Evolutionary conservation across 2,329 filamentous ascomycete genomes (phyloP), one percentile per base, ranked within the genome.

Genomic region (Calonectria multiphialidica): DNA sequence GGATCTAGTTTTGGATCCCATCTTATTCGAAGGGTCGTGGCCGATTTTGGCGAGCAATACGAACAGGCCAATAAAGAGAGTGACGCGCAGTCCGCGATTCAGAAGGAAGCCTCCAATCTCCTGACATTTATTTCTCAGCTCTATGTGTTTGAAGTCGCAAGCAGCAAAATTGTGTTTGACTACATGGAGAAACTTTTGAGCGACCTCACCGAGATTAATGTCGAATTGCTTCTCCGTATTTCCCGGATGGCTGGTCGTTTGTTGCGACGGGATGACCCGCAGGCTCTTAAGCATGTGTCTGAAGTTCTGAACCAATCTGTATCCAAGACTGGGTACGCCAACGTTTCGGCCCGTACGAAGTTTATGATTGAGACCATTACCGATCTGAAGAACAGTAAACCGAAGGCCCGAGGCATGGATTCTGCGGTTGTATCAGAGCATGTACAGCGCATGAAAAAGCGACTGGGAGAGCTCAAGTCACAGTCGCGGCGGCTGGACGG

Each of bases 281-380:
- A 94, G 42, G 89, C 96, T 0, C 86, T 99, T 62, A 98, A 98
- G 82, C 95, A 98, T 74, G 97, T 99, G 74, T 93, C 98, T 7
- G 86, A 93, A 13, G 88, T 95, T 62, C 90, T 98, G 70, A 94
- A 95, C 75, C 92, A 93, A 25, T 91, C 93, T 1, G 90, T 96
- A 3, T 87, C 90, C 1, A 92, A 91, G 72, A 86, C 89, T 42
- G 94, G 93, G 5, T 91, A 94, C 78, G 86, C 87, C 15, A 93
- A 92, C 23, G 86, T 98, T 33, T 96, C 95, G 1, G 94, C 96
- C 12, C 92, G 97, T 68, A 98, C 96, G 1, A 97, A 94, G 77
- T 98, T 98, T 84, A 98, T 98, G 96, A 94, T 99, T 64, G 96
- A 98, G 80, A 97, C 94, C 1, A 98, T 99, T 82, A 95, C 94